A percentile compares a stretch with the other conserved stretches of the same genome.
These are phyloP conservation scores for Phaeosphaeria sp. DNA, from an alignment of 2,329 filamentous ascomycete species.

Conservation along the genomic window DNA sequence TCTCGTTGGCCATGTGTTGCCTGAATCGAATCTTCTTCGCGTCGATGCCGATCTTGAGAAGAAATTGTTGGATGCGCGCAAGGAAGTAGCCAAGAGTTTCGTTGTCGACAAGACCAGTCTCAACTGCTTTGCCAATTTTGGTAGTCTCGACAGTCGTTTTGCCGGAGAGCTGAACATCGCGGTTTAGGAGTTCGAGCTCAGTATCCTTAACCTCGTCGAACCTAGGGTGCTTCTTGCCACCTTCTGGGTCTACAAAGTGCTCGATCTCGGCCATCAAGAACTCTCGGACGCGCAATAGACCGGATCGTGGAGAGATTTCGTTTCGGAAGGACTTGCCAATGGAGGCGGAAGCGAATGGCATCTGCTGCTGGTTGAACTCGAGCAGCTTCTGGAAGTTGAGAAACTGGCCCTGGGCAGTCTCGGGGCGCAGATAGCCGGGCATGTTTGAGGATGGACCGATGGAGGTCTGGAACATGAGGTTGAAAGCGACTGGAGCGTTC, in stretches of 20 bases:
- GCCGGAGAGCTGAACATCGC: constrained; percentile 83
- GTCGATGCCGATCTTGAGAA: constrained; percentile 87
- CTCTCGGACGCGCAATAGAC: constrained; percentile 91
- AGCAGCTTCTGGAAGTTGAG: constrained; percentile 95
- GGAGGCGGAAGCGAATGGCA: constrained; percentile 96
- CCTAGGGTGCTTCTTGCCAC: constrained; percentile 91
- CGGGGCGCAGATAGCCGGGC: constrained; percentile 70
- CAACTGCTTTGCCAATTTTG: constrained; percentile 85
- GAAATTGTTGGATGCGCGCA: constrained; percentile 89
- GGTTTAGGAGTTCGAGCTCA: constrained; percentile 83
- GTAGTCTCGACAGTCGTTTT: constrained; percentile 77
- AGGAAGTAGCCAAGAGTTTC: constrained; percentile 98
- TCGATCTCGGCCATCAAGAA: constrained; percentile 99
- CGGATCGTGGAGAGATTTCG: constrained; percentile 92
- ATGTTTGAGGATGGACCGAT: constrained; percentile 91
- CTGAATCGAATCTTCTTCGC: constrained; percentile 89
- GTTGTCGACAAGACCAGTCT: constrained; percentile 85
- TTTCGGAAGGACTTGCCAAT: constrained; percentile 99
- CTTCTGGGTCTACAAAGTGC: constrained; percentile 93
- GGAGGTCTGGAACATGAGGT: constrained; percentile 97
- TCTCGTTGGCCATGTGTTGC: constrained; percentile 92
- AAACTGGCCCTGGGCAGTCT: constrained; percentile 98
- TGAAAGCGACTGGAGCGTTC: constrained; percentile 85
- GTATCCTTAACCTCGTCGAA: constrained; percentile 86
- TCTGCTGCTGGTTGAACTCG: constrained; percentile 91